Conservation (phyloP, 2,329 filamentous ascomycete genomes). For the Colletotrichum karsti region DNA sequence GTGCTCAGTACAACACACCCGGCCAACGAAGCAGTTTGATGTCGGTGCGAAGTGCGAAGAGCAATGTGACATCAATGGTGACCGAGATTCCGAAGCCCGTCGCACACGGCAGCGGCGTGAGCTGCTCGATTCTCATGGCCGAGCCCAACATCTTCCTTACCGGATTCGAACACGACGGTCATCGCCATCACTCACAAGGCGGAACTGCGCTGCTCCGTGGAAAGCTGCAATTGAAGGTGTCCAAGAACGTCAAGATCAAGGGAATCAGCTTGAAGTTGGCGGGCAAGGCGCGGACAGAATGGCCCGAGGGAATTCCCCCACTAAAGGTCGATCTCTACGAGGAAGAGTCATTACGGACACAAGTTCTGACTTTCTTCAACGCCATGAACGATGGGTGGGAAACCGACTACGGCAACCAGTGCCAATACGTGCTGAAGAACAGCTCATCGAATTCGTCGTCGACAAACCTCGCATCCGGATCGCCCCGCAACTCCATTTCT, state of each 20-base stretch:
- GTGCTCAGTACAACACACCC: conserved; percentile 34
- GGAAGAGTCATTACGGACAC: conserved; percentile 85
- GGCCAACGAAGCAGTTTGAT: conserved; percentile 58
- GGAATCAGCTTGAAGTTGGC: conserved; percentile 87
- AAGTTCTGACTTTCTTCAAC: conserved; percentile 94
- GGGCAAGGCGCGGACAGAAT: conserved; percentile 88
- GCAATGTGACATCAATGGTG: conserved; percentile 58
- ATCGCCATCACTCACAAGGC: conserved; percentile 56
- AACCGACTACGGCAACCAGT: conserved; percentile 70
- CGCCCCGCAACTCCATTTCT: conserved; percentile 25
- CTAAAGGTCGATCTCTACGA: conserved; percentile 85
- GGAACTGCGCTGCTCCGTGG: conserved; percentile 88
- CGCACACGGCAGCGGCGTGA: conserved; percentile 80
- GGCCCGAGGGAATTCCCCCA: conserved; percentile 95
- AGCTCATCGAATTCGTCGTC: conserved; percentile 44
- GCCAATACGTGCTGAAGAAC: conserved; percentile 60
- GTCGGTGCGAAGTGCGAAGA: conserved; percentile 60
- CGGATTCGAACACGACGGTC: conserved; percentile 78
- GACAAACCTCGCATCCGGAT: conserved; percentile 35
- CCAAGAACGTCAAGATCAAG: conserved; percentile 93
- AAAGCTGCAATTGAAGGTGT: conserved; percentile 81
- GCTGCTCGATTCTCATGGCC: conserved; percentile 77
- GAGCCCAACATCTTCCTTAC: conserved; percentile 84
- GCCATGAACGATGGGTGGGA: conserved; percentile 70
- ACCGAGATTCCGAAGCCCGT: conserved; percentile 74